Evolutionary conservation across 1,139 yeast species (phyloP).

Genomic region (Petasospora fabianii): DNA sequence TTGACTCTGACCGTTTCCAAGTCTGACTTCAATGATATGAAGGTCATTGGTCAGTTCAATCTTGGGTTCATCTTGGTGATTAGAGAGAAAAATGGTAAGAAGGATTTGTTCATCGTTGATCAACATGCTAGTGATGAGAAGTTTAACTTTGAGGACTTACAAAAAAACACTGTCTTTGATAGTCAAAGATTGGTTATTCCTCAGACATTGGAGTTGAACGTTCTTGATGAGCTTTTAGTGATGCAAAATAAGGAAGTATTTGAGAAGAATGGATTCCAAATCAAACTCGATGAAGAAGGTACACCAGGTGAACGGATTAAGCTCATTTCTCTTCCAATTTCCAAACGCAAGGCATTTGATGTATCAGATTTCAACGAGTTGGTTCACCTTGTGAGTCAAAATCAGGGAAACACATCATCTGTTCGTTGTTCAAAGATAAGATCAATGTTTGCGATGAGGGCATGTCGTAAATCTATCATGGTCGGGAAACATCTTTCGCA

Average conservation of each 20-base stretch:
- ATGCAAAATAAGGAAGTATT: conserved; percentile 56
- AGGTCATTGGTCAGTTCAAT: conserved; percentile 87
- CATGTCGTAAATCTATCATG: conserved; percentile 93
- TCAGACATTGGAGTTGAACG: conserved; percentile 56
- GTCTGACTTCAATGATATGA: conserved; percentile 65
- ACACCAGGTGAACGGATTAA: conserved; percentile 56
- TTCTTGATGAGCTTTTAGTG: conserved; percentile 73
- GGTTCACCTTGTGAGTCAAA: conserved; percentile 52
- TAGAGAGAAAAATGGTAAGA: conserved; percentile 30
- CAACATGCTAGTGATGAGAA: conserved; percentile 99
- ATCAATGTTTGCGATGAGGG: conserved; percentile 87
- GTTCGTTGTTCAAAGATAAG: conserved; percentile 75
- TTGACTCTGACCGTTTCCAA: conserved; percentile 56
- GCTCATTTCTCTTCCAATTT: conserved; percentile 65
- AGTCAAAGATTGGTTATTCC: conserved; percentile 75
- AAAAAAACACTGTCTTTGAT: conserved; percentile 49
- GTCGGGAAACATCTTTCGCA: conserved; percentile 68
- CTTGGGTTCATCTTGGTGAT: conserved; percentile 82
- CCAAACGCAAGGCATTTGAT: conserved; percentile 66
- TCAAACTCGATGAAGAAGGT: conserved; percentile 45
- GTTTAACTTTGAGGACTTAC: conserved; percentile 75
- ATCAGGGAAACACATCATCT: conserved; percentile 33
- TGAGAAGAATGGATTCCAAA: conserved; percentile 70
- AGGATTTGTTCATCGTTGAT: conserved; percentile 80
- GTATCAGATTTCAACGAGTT: conserved; percentile 72